Conservation (phyloP, 2,329 filamentous ascomycete species). For the Apiospora phragmitis region DNA sequence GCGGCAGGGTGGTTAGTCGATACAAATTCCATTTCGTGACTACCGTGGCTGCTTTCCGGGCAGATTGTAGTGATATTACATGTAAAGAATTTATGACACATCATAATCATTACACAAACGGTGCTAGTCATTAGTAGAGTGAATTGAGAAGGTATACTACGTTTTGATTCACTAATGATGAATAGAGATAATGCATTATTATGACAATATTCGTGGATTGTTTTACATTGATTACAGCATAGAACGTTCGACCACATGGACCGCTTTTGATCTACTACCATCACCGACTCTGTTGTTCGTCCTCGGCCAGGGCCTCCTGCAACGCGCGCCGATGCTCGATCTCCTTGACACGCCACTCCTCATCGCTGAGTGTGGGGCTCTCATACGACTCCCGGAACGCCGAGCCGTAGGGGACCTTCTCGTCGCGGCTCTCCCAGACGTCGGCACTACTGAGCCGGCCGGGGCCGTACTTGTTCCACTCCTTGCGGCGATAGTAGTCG, state of each 20-base stretch:
- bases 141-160: neutral
- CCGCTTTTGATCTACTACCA: neutral
- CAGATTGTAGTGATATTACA: neutral
- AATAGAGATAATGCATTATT: neutral
- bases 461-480: conserved; percentile 62
- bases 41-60: neutral
- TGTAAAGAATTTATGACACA: neutral
- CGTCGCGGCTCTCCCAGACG: conserved; percentile 77
- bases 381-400: conserved; percentile 46
- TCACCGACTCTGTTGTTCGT: conserved; percentile 8
- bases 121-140: neutral
- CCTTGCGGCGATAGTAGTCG: conserved; percentile 68
- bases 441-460: conserved; percentile 78
- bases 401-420: conserved; percentile 52
- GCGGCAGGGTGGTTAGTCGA: neutral
- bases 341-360: conserved; percentile 42
- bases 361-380: conserved; percentile 39
- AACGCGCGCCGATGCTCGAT: conserved; percentile 27
- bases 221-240: neutral
- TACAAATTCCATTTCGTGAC: neutral
- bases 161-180: neutral
- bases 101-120: too few species aligned
- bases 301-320: conserved; percentile 20
- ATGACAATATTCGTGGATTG: neutral
- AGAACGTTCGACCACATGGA: neutral